Base-by-base conservation (phyloP, 192 early-diverging fungal species). In the Entomortierella chlamydospora region DNA sequence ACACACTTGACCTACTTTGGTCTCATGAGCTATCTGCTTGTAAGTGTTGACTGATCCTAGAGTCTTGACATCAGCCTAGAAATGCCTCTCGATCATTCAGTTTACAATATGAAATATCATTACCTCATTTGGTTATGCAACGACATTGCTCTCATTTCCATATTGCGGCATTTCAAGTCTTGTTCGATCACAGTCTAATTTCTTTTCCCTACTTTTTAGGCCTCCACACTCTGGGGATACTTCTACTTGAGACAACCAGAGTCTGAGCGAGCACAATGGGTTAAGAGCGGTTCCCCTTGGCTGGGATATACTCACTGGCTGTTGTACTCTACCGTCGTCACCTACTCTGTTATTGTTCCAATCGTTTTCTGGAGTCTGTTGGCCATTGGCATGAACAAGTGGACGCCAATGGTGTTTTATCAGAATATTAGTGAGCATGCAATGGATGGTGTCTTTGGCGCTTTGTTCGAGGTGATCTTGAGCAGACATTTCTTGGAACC, bases 351-450 rank as follows among this genome's bases (percentile, higher is more conserved):
- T 23, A 41, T 82, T 17, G 73, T 82, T 2, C 81, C 81, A 1
- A 57, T 82, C 30, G 81, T 82, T 15, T 82, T 72, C 34, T 82
- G 81, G 81, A 52, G 68, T 15, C 39, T 78, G 50, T 45, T 82
- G 12, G 47, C 34, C 2, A 8, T 28, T 0, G 60, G 55, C 23
- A 65, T 63, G 41, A 30, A 30, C 18, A 1, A 0, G 2, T 53
- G 63, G 70, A 60, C 73, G 10, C 9, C 61, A 7, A 13, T 82
- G 18, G 42, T 41, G 5, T 28, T 34, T 15, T 78, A 56, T 30
- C 64, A 67, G 10, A 77, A 78, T 33, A 53, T 70, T 30, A 72
- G 67, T 50, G 68, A 67, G 1, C 81, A 82, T 58, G 67, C 73
- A 7, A 18, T 72, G 20, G 73, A 82, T 29, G 73, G 73, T 15